These are phyloP conservation scores for Podospora anserina DNA, from an alignment of 495 filamentous ascomycete species.

Conservation along the genomic window DNA sequence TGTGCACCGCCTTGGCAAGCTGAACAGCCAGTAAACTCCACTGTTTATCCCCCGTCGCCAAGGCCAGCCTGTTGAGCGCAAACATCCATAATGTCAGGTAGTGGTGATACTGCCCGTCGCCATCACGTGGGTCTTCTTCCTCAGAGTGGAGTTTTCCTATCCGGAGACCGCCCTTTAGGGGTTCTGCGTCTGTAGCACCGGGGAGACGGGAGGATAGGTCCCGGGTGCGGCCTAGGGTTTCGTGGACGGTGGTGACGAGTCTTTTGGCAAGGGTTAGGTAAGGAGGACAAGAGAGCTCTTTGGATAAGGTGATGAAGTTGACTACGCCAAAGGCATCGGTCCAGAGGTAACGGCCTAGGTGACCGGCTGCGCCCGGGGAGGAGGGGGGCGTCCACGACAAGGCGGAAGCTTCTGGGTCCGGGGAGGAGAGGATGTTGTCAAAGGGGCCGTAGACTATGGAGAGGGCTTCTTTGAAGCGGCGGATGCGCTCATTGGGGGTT, in stretches of 20 bases:
- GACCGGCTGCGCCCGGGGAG: constrained; percentile 53
- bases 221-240: constrained; percentile 54
- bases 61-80: constrained; percentile 57
- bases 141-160: constrained; percentile 57
- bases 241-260: constrained; percentile 55
- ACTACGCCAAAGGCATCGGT: constrained; percentile 68
- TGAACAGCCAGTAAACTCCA: constrained; percentile 57
- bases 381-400: constrained; percentile 31
- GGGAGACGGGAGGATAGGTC: constrained; percentile 50
- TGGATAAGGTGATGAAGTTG: constrained; percentile 61
- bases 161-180: constrained; percentile 58
- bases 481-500: constrained; percentile 10
- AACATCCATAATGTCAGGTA: constrained; percentile 73
- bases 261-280: constrained; percentile 55
- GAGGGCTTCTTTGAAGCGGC: constrained; percentile 40
- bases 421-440: constrained; percentile 21
- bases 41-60: constrained; percentile 47
- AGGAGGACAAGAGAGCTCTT: constrained; percentile 34
- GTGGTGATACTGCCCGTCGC: constrained; percentile 67
- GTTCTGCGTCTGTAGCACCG: constrained; percentile 53
- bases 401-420: constrained; percentile 16
- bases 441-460: constrained; percentile 44
- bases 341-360: constrained; percentile 66
- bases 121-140: constrained; percentile 44
- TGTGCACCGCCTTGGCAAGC: constrained; percentile 59